Evolutionary conservation across 176 grass and related monocot genomes (phyloP).

Genomic region (Metroxylon sagu): DNA sequence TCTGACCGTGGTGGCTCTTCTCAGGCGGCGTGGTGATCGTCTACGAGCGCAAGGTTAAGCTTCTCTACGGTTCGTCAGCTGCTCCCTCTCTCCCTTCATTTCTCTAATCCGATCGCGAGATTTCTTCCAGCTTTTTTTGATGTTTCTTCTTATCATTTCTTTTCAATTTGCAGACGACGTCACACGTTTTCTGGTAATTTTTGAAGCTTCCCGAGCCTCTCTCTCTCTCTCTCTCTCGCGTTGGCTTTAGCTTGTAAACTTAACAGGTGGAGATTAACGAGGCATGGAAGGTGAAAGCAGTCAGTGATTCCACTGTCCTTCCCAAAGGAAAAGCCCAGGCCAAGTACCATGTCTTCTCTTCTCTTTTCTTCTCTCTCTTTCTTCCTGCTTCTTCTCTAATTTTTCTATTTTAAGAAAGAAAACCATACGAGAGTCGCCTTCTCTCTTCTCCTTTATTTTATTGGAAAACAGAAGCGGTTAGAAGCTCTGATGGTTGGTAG

Average conservation of each 20-base stretch:
- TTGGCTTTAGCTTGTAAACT: background rate
- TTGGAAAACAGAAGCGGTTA: no score
- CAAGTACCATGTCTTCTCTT: conserved; percentile 40
- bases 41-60: conserved; percentile 88
- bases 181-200: conserved; percentile 57
- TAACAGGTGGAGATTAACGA: conserved; percentile 61
- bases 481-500: no score
- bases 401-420: no score
- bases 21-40: conserved; percentile 93
- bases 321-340: conserved; percentile 76
- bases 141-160: background rate
- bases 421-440: no score
- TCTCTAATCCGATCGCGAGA: background rate
- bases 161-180: conserved; percentile 50
- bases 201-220: background rate
- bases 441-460: no score
- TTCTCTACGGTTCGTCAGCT: conserved; percentile 52
- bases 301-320: conserved; percentile 38
- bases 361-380: background rate
- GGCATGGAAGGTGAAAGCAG: conserved; percentile 50
- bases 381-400: background rate
- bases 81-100: background rate
- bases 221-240: background rate
- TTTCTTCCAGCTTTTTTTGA: background rate
- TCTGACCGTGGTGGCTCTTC: background rate